Evolutionary conservation across 352 stramenopile genomes (phyloP).

Genomic region (Pythium phragmitis): DNA sequence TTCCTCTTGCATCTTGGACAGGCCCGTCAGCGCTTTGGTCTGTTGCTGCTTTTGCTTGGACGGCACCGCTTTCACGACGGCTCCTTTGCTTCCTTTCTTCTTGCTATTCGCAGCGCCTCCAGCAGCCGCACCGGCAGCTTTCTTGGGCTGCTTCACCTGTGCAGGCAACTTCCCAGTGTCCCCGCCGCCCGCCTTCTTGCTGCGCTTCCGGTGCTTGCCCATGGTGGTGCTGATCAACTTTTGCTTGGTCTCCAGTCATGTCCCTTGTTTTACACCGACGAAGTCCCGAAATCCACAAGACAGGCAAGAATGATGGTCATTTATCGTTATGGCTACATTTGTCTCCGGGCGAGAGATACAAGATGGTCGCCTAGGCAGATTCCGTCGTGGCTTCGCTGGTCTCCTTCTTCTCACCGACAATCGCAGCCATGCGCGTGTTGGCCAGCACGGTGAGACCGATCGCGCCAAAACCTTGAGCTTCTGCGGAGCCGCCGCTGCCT

Average conservation of each 20-base stretch:
- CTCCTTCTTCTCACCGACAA: background rate
- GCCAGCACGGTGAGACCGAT: background rate
- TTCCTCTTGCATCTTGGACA: constrained; percentile 67
- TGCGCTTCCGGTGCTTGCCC: constrained; percentile 31
- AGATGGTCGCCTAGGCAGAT: background rate
- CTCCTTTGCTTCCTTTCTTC: constrained; percentile 11
- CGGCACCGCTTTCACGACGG: constrained; percentile 19
- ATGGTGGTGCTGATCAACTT: background rate
- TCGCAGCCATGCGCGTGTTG: background rate
- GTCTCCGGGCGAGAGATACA: background rate
- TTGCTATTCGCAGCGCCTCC: constrained; percentile 19
- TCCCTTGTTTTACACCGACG: constrained; percentile 3
- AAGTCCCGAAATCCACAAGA: constrained; percentile 13
- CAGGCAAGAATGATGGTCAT: constrained; percentile 11
- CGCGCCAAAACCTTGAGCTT: background rate
- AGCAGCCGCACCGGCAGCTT: background rate
- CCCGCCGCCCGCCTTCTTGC: constrained; percentile 23
- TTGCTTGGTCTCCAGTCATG: constrained; percentile 15
- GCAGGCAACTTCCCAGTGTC: constrained; percentile 15
- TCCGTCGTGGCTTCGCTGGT: background rate
- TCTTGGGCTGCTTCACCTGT: constrained; percentile 27
- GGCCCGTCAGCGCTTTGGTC: constrained; percentile 22
- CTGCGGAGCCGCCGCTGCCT: background rate
- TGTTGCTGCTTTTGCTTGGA: constrained; percentile 16
- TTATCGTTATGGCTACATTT: constrained; percentile 25